A percentile compares a stretch with the other conserved stretches of the same genome.
Conservation (phyloP, 2,329 filamentous ascomycete species). For the Neonectria sp. region DNA sequence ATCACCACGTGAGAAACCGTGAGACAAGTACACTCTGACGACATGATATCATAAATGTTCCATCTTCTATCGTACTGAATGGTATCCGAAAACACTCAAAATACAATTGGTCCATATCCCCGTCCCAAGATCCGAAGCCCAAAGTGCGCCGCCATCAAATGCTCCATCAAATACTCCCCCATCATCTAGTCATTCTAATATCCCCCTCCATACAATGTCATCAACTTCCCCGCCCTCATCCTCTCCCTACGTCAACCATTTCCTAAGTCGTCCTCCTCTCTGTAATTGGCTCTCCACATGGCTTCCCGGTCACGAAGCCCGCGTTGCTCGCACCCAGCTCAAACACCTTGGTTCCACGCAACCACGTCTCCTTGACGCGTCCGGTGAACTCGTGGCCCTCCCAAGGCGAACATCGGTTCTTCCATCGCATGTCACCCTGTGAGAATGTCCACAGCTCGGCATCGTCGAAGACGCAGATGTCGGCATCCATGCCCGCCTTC, state of each 20-base stretch:
- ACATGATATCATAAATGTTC: slow-evolving; percentile 28
- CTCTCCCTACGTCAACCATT: not conserved
- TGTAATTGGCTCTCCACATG: slow-evolving; percentile 69
- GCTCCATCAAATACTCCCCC: not conserved
- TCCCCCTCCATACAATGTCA: not conserved
- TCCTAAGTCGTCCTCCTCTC: slow-evolving; percentile 68
- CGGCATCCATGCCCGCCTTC: slow-evolving; percentile 86
- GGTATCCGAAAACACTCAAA: slow-evolving; percentile 16
- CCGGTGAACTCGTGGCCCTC: slow-evolving; percentile 85
- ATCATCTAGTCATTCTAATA: not conserved
- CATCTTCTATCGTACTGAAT: slow-evolving; percentile 28
- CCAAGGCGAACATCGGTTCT: slow-evolving; percentile 93
- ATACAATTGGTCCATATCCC: slow-evolving; percentile 19
- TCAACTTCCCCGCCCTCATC: not conserved
- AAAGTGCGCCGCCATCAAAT: slow-evolving; percentile 21
- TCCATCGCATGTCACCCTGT: slow-evolving; percentile 89
- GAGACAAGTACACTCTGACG: slow-evolving; percentile 32
- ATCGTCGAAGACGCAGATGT: slow-evolving; percentile 94
- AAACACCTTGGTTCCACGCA: slow-evolving; percentile 84
- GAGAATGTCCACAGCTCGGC: slow-evolving; percentile 81
- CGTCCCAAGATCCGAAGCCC: slow-evolving; percentile 12
- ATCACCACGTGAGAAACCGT: slow-evolving; percentile 1
- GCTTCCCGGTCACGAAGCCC: slow-evolving; percentile 65
- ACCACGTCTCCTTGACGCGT: slow-evolving; percentile 87
- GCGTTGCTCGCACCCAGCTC: slow-evolving; percentile 69